A percentile compares a stretch with the other conserved stretches of the same genome.
phyloP scores from a whole-genome alignment of 805 yeast genomes.

The Wickerhamiella sergipiensis region DNA sequence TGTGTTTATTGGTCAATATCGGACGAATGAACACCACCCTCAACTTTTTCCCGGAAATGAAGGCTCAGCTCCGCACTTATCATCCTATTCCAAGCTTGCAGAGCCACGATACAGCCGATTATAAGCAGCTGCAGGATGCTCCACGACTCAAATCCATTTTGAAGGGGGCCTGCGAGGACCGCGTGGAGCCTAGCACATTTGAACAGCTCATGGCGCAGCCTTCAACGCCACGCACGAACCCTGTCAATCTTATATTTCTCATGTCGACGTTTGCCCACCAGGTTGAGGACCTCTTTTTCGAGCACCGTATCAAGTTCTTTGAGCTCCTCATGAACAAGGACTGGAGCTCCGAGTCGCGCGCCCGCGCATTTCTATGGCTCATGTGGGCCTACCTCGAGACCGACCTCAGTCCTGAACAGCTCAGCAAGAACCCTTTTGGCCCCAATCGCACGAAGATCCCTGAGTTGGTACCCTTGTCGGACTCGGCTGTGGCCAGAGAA shows the following conservation, averaged over 20 bases:
- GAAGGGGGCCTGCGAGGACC: slow-evolving; percentile 72
- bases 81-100: slow-evolving; percentile 89
- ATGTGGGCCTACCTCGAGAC: slow-evolving; percentile 73
- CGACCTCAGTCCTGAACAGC: slow-evolving; percentile 37
- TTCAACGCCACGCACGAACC: slow-evolving; percentile 41
- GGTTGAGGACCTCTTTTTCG: slow-evolving; percentile 31
- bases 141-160: slow-evolving; percentile 82
- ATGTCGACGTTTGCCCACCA: slow-evolving; percentile 49
- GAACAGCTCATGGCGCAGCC: slow-evolving; percentile 4
- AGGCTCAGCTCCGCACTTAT: slow-evolving; percentile 80
- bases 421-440: slow-evolving; percentile 47
- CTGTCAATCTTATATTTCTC: slow-evolving; percentile 63
- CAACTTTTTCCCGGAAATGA: slow-evolving; percentile 88
- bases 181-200: slow-evolving; percentile 20
- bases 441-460: slow-evolving; percentile 31
- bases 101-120: slow-evolving; percentile 40
- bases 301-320: slow-evolving; percentile 22
- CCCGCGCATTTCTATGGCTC: slow-evolving; percentile 69
- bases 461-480: slow-evolving; percentile 19
- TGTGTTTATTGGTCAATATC: slow-evolving; percentile 75
- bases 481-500: slow-evolving; percentile 23
- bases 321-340: slow-evolving; percentile 51
- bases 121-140: slow-evolving; percentile 83
- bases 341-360: slow-evolving; percentile 52
- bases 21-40: slow-evolving; percentile 93